phyloP scores from a whole-genome alignment of 176 grass and related monocot genomes.

The Triticum turgidum region DNA sequence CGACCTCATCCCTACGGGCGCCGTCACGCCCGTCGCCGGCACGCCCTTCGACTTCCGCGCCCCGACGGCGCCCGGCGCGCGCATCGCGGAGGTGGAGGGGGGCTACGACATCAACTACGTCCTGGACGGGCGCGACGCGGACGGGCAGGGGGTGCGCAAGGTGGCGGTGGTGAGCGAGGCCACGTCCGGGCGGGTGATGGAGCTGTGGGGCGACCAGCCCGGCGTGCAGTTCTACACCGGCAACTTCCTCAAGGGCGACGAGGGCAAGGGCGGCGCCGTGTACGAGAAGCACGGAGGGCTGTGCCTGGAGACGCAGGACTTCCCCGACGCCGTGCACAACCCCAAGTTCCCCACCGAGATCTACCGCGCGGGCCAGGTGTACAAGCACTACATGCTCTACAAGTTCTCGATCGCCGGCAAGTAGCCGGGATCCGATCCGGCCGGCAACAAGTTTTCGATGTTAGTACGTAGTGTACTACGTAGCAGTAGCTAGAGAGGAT shows the following conservation, averaged over 20 bases:
- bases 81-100: conserved; percentile 38
- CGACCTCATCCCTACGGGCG: conserved; percentile 73
- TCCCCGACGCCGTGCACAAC: conserved; percentile 70
- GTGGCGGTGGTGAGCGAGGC: conserved; percentile 61
- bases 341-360: conserved; percentile 58
- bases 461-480: too few relatives aligned
- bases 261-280: conserved; percentile 55
- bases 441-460: too few relatives aligned
- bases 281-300: conserved; percentile 56
- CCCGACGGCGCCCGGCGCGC: conserved; percentile 25
- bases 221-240: conserved; percentile 81
- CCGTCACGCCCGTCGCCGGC: conserved; percentile 44
- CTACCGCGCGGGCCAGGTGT: conserved; percentile 51
- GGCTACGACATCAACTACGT: conserved; percentile 92
- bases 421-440: background rate
- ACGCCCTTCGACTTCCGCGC: conserved; percentile 66
- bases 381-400: conserved; percentile 90
- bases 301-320: conserved; percentile 85
- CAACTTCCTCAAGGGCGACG: conserved; percentile 58
- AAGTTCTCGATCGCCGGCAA: conserved; percentile 57
- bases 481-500: too few relatives aligned
- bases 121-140: conserved; percentile 34
- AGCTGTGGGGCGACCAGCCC: conserved; percentile 76
- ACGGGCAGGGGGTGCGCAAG: conserved; percentile 62
- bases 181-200: conserved; percentile 65